These are phyloP conservation scores for Leccinum pseudoinsigne DNA, from an alignment of 1,284 basidiomycete genomes.

Conservation along the genomic window DNA sequence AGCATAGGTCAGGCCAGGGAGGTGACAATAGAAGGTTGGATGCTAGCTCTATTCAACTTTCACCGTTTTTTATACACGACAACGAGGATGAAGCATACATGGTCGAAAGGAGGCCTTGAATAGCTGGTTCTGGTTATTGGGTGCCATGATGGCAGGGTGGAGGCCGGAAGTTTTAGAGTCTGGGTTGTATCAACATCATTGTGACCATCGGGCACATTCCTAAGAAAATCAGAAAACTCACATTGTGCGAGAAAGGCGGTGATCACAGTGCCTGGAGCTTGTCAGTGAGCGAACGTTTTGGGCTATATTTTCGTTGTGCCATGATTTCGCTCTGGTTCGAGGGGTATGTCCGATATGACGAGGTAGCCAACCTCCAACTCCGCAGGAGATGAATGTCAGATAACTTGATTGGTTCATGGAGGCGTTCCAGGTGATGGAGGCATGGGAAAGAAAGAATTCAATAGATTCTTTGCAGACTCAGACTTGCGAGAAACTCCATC, in stretches of 20 bases:
- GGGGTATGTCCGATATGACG: not conserved
- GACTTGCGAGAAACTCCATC: too few relatives aligned
- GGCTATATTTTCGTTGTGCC: not conserved
- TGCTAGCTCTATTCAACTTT: not conserved
- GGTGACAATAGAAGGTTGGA: not conserved
- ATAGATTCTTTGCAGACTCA: too few relatives aligned
- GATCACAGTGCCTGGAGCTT: not conserved
- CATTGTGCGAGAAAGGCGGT: too few relatives aligned
- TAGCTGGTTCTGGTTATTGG: not conserved
- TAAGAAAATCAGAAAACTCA: not conserved
- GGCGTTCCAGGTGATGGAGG: not conserved
- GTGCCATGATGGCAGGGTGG: not conserved
- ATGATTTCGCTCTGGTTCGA: not conserved
- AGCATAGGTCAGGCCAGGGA: not conserved
- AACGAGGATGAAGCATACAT: not conserved
- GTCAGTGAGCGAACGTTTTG: not conserved
- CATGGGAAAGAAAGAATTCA: not conserved
- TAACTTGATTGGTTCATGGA: not conserved
- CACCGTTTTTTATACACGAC: not conserved
- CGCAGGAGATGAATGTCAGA: not conserved
- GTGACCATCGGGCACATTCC: not conserved
- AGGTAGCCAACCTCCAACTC: not conserved
- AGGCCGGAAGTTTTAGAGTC: not conserved
- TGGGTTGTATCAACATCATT: too few relatives aligned
- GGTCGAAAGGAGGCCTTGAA: not conserved